Evolutionary conservation across 208 protist species (phyloP), one percentile per base, ranked within the genome.

Genomic region (Phytomonas francai): DNA sequence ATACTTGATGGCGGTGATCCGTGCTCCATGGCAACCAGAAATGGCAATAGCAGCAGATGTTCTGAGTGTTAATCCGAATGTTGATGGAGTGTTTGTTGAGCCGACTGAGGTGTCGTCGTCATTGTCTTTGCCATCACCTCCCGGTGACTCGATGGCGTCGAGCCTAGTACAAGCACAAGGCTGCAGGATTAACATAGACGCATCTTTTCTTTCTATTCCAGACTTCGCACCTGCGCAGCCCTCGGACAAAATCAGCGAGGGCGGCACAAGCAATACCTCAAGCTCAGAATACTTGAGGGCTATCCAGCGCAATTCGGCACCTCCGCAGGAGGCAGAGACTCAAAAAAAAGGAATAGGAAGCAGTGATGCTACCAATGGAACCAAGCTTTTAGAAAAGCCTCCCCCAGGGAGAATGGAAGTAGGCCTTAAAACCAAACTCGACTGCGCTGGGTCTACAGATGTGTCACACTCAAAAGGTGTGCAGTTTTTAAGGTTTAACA

Each of bases 1-100:
- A 29, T 87, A 84, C 60, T 72, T 95, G 30, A 72, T 93, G 22
- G 73, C 71, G 12, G 74, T 81, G 11, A 89, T 89, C 32, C 79
- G 58, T 62, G 58, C 58, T 25, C 30, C 58, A 25, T 36, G 25
- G 31, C 58, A 62, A 22, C 58, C 29, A 25, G 58, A 33, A 54
- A n/a, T 29, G 59, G 65, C 65, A 30, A 31, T 27, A 33, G 59
- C 30, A 70, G 64, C 39, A 56, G 29, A 56, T 36, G 8, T 68
- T 22, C 33, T n/a, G 14, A 62, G 58, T 25, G 25, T 7, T 36
- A 14, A 25, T 25, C 29, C 29, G 7, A 19, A 29, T 62, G 58
- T 6, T 7, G 25, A 36, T 36, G 12, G 27, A 25, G 58, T 6
- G 2, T 62, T 9, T 36, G 27, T 7, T 36, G 58, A 32, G 5